A percentile compares a stretch with the other conserved stretches of the same genome.
Evolutionary conservation across 768 basidiomycete genomes (phyloP).

Genomic region (Agaricus blazei): DNA sequence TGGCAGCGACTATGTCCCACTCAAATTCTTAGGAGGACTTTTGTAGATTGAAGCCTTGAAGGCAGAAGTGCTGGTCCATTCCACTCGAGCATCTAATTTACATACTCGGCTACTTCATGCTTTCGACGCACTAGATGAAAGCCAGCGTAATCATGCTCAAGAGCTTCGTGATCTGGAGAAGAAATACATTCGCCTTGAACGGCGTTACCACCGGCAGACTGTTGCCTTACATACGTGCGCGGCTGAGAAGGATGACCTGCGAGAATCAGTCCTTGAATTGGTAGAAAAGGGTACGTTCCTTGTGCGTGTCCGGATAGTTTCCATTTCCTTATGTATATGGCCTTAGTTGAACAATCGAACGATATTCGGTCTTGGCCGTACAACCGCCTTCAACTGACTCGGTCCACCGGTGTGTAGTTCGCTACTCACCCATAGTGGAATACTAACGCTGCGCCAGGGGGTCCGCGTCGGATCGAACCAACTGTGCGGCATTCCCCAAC

Average conservation of each 20-base stretch:
- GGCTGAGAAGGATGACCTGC: conserved; percentile 46
- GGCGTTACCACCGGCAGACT: conserved; percentile 31
- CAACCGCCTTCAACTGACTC: conserved; percentile 5
- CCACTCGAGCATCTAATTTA: conserved; percentile 33
- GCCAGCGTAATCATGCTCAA: conserved; percentile 30
- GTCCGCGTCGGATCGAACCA: neutral
- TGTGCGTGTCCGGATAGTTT: neutral
- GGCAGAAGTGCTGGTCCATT: conserved; percentile 15
- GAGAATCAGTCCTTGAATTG: conserved; percentile 46
- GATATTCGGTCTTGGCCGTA: conserved; percentile 10
- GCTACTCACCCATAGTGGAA: neutral
- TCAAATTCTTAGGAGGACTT: neutral
- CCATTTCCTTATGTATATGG: conserved; percentile 1
- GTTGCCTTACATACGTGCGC: conserved; percentile 29
- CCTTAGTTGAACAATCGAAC: conserved; percentile 6
- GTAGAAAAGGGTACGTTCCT: conserved; percentile 53
- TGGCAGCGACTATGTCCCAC: neutral
- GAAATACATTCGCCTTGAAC: conserved; percentile 28
- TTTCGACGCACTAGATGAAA: conserved; percentile 43
- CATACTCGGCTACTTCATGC: conserved; percentile 45
- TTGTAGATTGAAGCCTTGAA: conserved; percentile 10
- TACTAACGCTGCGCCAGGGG: neutral
- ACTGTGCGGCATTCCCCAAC: neutral
- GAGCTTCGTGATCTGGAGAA: conserved; percentile 32
- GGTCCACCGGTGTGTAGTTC: conserved; percentile 3